Conservation (phyloP, 2,329 filamentous ascomycete genomes). For the Dothideomycetes sp. region DNA sequence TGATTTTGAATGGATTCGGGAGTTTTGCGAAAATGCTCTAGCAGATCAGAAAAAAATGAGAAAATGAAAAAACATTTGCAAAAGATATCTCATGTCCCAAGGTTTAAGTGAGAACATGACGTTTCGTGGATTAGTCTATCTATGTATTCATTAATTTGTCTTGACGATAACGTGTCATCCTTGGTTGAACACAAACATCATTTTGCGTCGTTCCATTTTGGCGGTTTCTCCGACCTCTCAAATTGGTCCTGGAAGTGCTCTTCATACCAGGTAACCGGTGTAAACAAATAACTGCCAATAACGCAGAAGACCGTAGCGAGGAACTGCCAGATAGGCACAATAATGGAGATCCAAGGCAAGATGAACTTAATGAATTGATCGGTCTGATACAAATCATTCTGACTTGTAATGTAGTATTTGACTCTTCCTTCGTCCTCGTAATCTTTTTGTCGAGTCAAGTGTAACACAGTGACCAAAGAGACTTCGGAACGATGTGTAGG, state of each 20-base stretch:
- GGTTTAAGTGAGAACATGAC: too few relatives aligned
- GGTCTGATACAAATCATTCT: conserved; percentile 75
- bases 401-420: conserved; percentile 62
- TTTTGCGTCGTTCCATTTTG: conserved; percentile 14
- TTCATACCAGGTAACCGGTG: conserved; percentile 43
- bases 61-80: too few relatives aligned
- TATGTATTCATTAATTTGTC: too few relatives aligned
- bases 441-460: conserved; percentile 17
- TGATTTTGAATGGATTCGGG: too few relatives aligned
- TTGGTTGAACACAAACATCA: background rate
- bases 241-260: conserved; percentile 25
- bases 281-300: conserved; percentile 44
- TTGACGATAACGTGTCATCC: too few relatives aligned
- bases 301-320: conserved; percentile 57
- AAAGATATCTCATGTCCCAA: too few relatives aligned
- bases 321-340: conserved; percentile 56
- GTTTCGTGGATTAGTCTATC: too few relatives aligned
- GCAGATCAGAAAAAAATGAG: too few relatives aligned
- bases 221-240: conserved; percentile 8
- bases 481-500: conserved; percentile 58
- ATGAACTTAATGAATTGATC: conserved; percentile 69
- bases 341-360: conserved; percentile 44
- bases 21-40: too few relatives aligned
- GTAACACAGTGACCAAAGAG: conserved; percentile 26
- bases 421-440: conserved; percentile 2